Base-by-base conservation (phyloP, 208 protist species). In the Wallacemonas sp. region DNA sequence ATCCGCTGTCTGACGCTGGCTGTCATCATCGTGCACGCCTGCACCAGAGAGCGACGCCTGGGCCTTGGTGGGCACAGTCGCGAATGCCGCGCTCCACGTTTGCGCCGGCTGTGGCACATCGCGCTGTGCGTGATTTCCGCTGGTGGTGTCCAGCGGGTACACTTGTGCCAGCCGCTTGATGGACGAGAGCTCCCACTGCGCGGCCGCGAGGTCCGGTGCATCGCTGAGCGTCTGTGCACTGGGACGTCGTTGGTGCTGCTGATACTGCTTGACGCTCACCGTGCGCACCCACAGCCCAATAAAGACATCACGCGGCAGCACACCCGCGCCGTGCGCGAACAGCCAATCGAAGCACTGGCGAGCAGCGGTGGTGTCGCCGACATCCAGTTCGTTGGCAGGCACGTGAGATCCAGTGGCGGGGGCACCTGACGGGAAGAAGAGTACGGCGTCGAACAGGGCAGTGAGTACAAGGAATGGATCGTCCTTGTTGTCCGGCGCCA, bases 321-420 rank as follows among this genome's bases (percentile, higher is more conserved):
- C 52, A 34, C 16, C n/a, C 52, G 52, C 5, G 4, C 6, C 8
- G 17, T 21, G 26, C 26, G 6, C 29, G 16, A 58, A 4, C 4
- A 58, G 52, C 52, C 52, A 58, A 27, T 58, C 52, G 23, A 58
- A 58, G 52, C 52, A 58, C 2, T 23, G 30, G 9, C 52, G 52
- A 4, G 52, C 52, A 11, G 6, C 52, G 11, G 29, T 9, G 12
- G 52, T 41, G 52, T 43, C 52, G 23, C 5, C 52, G 14, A 19
- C 23, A 14, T 33, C 21, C 2, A 21, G n/a, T n/a, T 4, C 36
- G 14, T n/a, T n/a, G n/a, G 41, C 4, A n/a, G 3, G 21, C 41
- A 12, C 41, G 16, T 21, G 41, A 21, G 26, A 32, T 11, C 24
- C 44, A 49, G 44, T 49, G 44, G 6, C 21, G 48, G 4, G 48